Evolutionary conservation across 164 flowering plant genomes (phyloP).

Genomic region (Cinnamomum micranthum): DNA sequence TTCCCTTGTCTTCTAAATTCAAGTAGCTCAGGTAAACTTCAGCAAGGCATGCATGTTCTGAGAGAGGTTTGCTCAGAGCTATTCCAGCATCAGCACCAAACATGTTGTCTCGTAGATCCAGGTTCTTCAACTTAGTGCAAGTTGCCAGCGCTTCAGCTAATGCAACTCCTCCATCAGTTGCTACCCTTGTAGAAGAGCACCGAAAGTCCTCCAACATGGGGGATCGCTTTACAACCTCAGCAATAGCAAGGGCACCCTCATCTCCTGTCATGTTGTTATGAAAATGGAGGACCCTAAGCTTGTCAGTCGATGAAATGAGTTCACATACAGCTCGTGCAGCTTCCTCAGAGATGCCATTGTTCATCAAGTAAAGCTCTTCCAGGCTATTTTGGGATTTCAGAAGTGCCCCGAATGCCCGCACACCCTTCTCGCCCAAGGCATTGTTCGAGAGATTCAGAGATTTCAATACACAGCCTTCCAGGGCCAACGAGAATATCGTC

Average conservation of each 20-base stretch:
- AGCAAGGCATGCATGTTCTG: constrained; percentile 31
- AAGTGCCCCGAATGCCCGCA: constrained; percentile 76
- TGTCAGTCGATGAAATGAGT: constrained; percentile 74
- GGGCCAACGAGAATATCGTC: constrained; percentile 60
- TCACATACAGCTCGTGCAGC: constrained; percentile 88
- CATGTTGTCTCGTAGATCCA: constrained; percentile 86
- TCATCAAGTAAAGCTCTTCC: constrained; percentile 90
- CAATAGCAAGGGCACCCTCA: constrained; percentile 77
- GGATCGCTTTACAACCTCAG: constrained; percentile 66
- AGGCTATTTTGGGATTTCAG: constrained; percentile 64
- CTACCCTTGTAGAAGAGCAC: constrained; percentile 93
- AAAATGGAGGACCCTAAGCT: constrained; percentile 73
- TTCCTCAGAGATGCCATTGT: constrained; percentile 92
- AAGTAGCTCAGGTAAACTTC: constrained; percentile 74
- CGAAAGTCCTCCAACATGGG: constrained; percentile 76
- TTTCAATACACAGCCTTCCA: constrained; percentile 65
- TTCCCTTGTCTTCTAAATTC: constrained; percentile 81
- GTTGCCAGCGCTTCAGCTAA: constrained; percentile 57
- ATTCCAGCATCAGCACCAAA: constrained; percentile 72
- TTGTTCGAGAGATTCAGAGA: constrained; percentile 76
- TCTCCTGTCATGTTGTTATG: constrained; percentile 97
- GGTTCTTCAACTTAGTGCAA: constrained; percentile 57
- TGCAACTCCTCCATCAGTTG: constrained; percentile 72
- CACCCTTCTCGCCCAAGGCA: constrained; percentile 96
- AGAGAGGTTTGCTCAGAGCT: constrained; percentile 54